Evolutionary conservation across 2,329 filamentous ascomycete genomes (phyloP), one percentile per base, ranked within the genome.

Genomic region (Alternaria ventricosa): DNA sequence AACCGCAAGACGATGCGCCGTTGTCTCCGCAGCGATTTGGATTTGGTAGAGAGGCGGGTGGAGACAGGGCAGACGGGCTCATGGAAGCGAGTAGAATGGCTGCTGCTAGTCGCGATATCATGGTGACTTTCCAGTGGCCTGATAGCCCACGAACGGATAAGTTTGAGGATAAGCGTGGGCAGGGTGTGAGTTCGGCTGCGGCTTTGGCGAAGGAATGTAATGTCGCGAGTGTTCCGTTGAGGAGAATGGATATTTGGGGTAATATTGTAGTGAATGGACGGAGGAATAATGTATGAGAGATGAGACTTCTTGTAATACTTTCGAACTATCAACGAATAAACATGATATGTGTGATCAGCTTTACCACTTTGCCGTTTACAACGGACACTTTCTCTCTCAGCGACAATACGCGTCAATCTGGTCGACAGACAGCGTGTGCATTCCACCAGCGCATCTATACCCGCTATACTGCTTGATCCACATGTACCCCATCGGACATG

Each of bases 391-490:
- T 1, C 57, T 6, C 25, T 25, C 25, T 12, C 9, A 62, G 22
- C 22, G 12, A 41, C 25, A 67, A 27, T 43, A 63, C n/a, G 49
- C 46, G 25, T 64, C 66, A 12, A 69, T 15, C 12, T 22, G n/a
- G 18, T 6, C 49, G 47, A 59, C 55, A 44, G 55, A 18, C 13
- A 57, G 27, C 27, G 12, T 13, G 27, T 57, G 55, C 13, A 20
- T 49, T 2, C 90, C 90, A 0, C 86, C 90, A 0, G 84, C 83
- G 78, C 90, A 92, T 6, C 88, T 76, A 75, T 88, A 93, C 0
- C 90, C 90, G 1, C 70, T 72, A 2, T 3, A 44, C 70, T 89
- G 84, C 68, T 86, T 87, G 25, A 90, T 87, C 90, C 90, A 93
- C 0, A 61, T 57, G 71, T 51, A 93, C 0, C 90, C 90, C 18